Percentiles rank a stretch among this genome's conserved stretches.
Conservation (phyloP, 306 rosid species). For the Quercus parvula region DNA sequence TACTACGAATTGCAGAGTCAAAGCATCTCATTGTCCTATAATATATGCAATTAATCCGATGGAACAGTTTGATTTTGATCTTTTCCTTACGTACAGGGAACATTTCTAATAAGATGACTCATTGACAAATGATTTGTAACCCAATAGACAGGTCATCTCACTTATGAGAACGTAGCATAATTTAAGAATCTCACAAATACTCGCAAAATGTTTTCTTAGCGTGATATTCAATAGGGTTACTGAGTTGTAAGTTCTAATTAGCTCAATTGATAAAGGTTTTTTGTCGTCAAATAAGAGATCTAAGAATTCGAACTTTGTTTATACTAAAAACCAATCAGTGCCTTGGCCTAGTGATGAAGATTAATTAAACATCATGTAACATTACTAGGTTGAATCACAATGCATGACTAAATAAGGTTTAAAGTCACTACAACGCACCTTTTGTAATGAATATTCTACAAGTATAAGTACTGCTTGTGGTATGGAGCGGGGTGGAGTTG, state of each 20-base stretch:
- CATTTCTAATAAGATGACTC: background rate
- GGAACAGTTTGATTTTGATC: background rate
- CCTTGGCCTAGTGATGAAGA: too few relatives aligned
- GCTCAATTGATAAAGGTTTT: too few relatives aligned
- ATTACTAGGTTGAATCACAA: background rate
- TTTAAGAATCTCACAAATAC: background rate
- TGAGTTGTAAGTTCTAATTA: background rate
- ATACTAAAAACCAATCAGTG: too few relatives aligned
- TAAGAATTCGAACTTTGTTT: accelerated
- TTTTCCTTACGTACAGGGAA: background rate
- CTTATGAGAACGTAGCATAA: background rate
- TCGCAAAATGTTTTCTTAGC: background rate
- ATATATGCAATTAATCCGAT: background rate
- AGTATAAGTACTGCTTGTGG: too few relatives aligned
- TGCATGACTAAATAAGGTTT: background rate
- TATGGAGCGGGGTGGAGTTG: too few relatives aligned
- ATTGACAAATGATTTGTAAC: background rate
- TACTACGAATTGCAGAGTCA: background rate
- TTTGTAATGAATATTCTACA: too few relatives aligned
- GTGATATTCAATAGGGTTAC: background rate
- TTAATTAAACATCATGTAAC: too few relatives aligned
- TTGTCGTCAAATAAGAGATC: too few relatives aligned
- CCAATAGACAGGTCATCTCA: background rate
- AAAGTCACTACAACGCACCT: background rate
- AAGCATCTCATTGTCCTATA: background rate